A percentile compares a stretch with the other conserved stretches of the same genome.
Conservation (phyloP, 768 basidiomycete genomes). For the Mycena floridula region DNA sequence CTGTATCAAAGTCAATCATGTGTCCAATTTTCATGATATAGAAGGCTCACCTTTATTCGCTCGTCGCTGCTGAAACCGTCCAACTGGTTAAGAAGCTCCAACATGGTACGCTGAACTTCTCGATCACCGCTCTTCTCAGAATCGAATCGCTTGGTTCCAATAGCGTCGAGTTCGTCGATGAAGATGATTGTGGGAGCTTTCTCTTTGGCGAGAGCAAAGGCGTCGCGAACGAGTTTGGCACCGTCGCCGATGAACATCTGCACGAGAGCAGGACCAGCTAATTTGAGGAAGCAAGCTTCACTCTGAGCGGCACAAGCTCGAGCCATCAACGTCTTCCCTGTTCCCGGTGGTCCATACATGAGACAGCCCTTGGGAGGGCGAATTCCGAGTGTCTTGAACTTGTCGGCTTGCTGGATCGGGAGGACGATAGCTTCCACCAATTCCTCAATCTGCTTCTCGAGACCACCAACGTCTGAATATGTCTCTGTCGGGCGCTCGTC, state of each 20-base stretch:
- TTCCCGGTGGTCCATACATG: constrained; percentile 99
- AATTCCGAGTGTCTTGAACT: constrained; percentile 98
- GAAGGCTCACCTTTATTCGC: constrained; percentile 77
- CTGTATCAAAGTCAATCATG: constrained; percentile 30
- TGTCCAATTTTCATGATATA: constrained; percentile 1
- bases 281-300: constrained; percentile 95
- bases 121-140: constrained; percentile 98
- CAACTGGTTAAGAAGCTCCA: constrained; percentile 95
- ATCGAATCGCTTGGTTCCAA: constrained; percentile 97
- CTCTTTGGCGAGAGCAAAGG: constrained; percentile 96
- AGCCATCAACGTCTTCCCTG: constrained; percentile 96
- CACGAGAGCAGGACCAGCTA: constrained; percentile 95
- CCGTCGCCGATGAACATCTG: constrained; percentile 99
- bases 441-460: constrained; percentile 99
- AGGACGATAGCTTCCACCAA: constrained; percentile 96
- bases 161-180: constrained; percentile 98
- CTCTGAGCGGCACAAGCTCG: constrained; percentile 98
- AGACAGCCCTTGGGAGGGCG: constrained; percentile 95
- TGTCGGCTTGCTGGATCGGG: constrained; percentile 98
- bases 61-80: constrained; percentile 98
- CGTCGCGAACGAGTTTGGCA: constrained; percentile 96
- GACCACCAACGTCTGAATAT: constrained; percentile 94
- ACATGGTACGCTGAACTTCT: constrained; percentile 99
- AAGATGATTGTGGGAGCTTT: constrained; percentile 99
- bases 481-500: constrained; percentile 97